These are phyloP conservation scores for Henckelia pumila DNA, from an alignment of 257 asterid genomes.

Conservation along the genomic window DNA sequence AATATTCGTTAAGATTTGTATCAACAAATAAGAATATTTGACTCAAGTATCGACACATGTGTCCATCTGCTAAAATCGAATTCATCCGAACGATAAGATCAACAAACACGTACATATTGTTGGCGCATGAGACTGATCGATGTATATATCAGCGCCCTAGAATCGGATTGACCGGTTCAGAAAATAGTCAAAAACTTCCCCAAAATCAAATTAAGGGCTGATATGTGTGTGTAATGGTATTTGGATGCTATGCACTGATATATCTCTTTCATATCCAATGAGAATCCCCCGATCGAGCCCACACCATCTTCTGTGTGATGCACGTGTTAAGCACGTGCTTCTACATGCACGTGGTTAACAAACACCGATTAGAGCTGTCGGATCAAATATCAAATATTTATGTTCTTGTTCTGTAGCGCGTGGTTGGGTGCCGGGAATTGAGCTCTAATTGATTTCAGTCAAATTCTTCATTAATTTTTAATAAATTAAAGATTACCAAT, in stretches of 20 bases:
- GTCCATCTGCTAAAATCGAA: no score
- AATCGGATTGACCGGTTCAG: no score
- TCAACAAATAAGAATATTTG: no score
- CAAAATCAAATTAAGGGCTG: not conserved
- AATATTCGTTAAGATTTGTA: no score
- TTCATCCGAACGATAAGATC: no score
- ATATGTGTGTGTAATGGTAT: no score
- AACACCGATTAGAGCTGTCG: conserved; percentile 20
- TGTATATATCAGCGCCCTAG: no score
- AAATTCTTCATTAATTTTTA: no score
- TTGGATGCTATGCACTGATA: not conserved
- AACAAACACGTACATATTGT: no score
- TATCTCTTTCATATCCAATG: not conserved
- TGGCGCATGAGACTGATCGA: no score
- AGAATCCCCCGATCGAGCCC: not conserved
- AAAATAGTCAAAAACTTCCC: not conserved
- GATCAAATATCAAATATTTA: conserved; percentile 20
- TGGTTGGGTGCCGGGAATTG: not conserved
- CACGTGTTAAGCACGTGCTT: conserved; percentile 26
- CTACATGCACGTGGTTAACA: conserved; percentile 18
- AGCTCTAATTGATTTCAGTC: not conserved
- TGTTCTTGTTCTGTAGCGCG: conserved; percentile 5
- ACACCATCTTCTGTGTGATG: not conserved
- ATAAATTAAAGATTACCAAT: no score
- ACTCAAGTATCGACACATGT: no score